Evolutionary conservation across 1,139 yeast species (phyloP), one percentile per base, ranked within the genome.

Genomic region (Candida sanyaensis): DNA sequence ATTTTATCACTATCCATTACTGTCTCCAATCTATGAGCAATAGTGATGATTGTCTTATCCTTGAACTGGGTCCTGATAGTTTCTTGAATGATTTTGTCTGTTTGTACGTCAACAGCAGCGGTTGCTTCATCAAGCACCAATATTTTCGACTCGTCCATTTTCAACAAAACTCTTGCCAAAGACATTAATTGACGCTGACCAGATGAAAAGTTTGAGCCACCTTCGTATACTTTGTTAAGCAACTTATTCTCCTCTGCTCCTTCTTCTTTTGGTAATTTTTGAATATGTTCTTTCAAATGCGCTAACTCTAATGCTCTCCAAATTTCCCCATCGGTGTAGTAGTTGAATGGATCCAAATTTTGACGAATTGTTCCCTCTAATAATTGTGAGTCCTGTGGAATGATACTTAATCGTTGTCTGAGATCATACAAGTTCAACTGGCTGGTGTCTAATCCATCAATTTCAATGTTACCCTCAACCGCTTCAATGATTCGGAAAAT

Each of bases 371-470:
- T 59, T 11, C 79, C 79, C 36, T 62, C 62, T 55, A 74, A 73
- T 50, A 74, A 63, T 0, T 72, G 76, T 1, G 78, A 77, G 51
- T 74, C 79, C 53, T 74, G 79, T 1, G 79, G 79, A 52, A 74
- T 74, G 40, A 74, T 73, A 2, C 75, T 69, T 43, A 74, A 60
- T 48, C 64, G 61, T 4, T 68, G 63, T 50, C 77, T 56, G 47
- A 72, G 63, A 13, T 64, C 62, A 39, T 60, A 57, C 50, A 73
- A 62, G 4, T 75, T 75, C 36, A 72, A 47, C 1, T 63, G 41
- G 26, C 83, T 64, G 45, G 82, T 81, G 59, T 86, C 87, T 37
- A 83, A 56, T 1, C 78, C 88, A 61, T 85, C 92, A 56, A 86
- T 81, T 1, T 58, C 50, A 43, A 86, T 75, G 26, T 56, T 54